Evolutionary conservation across 208 protist species (phyloP).

Genomic region (Trypanosoma avium): DNA sequence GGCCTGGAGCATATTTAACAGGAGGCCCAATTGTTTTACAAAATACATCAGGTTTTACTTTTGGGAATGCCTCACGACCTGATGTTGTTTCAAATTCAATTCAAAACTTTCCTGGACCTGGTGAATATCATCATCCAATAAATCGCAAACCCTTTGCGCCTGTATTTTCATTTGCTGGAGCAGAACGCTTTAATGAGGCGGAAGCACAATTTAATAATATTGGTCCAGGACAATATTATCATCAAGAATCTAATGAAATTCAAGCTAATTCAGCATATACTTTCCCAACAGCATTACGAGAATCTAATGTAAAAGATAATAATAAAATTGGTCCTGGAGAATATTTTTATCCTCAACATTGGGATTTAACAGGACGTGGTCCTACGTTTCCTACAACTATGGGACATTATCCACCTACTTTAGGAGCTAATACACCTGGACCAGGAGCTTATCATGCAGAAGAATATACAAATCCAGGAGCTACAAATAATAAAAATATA

Average conservation of each 20-base stretch:
- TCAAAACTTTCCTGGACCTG: conserved; percentile 9
- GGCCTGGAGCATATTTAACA: conserved; percentile 29
- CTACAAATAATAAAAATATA: too few species aligned
- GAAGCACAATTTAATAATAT: neutral
- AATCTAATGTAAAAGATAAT: neutral
- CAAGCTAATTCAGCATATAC: conserved; percentile 9
- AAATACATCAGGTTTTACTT: conserved; percentile 16
- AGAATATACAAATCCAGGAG: neutral
- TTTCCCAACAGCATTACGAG: conserved; percentile 11
- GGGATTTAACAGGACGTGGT: conserved; percentile 23
- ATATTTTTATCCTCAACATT: conserved; percentile 8
- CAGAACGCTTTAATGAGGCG: conserved; percentile 18
- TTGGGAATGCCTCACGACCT: conserved; percentile 17
- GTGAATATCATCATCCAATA: conserved; percentile 32
- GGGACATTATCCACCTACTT: neutral
- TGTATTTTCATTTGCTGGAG: conserved; percentile 27
- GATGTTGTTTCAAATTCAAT: neutral
- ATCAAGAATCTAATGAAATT: neutral
- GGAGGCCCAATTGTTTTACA: conserved; percentile 24
- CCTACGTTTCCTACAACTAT: conserved; percentile 12
- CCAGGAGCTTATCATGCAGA: conserved; percentile 20
- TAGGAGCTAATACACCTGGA: conserved; percentile 18
- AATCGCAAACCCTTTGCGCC: conserved; percentile 12
- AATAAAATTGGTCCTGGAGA: conserved; percentile 27
- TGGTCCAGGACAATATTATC: conserved; percentile 31